Conservation (phyloP, 306 rosid genomes). For the Mucuna pruriens region DNA sequence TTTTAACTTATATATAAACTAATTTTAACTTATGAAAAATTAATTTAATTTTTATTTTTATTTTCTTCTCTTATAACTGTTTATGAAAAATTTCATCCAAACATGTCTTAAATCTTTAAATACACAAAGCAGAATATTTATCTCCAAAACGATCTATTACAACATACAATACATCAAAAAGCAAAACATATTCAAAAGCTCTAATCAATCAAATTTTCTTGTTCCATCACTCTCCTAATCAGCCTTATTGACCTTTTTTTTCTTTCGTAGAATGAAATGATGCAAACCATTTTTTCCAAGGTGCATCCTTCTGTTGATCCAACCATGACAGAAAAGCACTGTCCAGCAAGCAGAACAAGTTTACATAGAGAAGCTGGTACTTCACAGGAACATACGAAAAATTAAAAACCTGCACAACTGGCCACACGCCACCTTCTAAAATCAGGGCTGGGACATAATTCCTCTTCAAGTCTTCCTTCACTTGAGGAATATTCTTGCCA, state of each 20-base stretch:
- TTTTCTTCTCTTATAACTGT: too few species aligned
- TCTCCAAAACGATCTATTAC: background rate
- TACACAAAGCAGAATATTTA: background rate
- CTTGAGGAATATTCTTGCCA: conserved; percentile 65
- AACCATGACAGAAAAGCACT: conserved; percentile 90
- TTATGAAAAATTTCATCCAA: too few species aligned
- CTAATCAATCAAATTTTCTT: background rate
- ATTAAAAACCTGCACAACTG: conserved; percentile 71
- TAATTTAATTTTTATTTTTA: too few species aligned
- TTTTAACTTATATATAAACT: too few species aligned
- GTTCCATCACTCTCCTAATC: background rate
- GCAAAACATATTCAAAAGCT: conserved; percentile 8
- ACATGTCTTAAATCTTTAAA: too few species aligned
- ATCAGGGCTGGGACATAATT: conserved; percentile 74
- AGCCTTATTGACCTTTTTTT: conserved; percentile 38
- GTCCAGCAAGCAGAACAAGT: conserved; percentile 80
- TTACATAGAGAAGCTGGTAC: conserved; percentile 91
- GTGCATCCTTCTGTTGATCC: conserved; percentile 88
- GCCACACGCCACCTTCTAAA: conserved; percentile 85
- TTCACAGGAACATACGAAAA: conserved; percentile 79
- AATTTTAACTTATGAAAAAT: too few species aligned
- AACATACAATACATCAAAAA: conserved; percentile 2
- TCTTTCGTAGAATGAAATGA: conserved; percentile 56
- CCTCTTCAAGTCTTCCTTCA: conserved; percentile 79
- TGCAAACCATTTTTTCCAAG: conserved; percentile 81